Evolutionary conservation across 2,329 filamentous ascomycete genomes (phyloP), one percentile per base, ranked within the genome.

Genomic region (Cyphellophora attinorum): DNA sequence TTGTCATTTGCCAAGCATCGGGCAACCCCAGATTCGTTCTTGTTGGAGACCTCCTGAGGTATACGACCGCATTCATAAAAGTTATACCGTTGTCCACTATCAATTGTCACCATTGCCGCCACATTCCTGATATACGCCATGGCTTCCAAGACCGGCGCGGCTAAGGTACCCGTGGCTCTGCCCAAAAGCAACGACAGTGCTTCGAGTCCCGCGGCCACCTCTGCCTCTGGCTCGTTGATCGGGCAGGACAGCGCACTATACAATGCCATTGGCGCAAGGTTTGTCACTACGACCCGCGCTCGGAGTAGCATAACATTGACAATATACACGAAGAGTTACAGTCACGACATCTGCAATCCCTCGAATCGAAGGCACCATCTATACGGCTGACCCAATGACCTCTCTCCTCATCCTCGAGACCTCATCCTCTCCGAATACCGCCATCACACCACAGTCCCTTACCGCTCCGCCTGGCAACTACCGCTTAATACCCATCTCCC

Each of bases 361-460:
- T 35, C 58, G 65, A 15, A 58, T 75, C 39, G 74, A 79, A 54
- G 76, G 76, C 48, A 74, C 64, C 12, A 63, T 80, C 38, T 79
- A 75, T 56, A 76, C 74, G 17, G 72, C 70, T 29, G 73, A 70
- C 52, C 72, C 73, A 16, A 61, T 73, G 47, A 72, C 72, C 37
- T 76, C 76, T 47, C 60, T 77, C 38, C 61, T 80, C 47, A 73
- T 70, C 29, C 67, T 79, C 55, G 74, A 76, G 56, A 74, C 67
- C 12, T 62, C 64, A 10, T 55, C 65, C 12, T 12, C 31, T 4
- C 51, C 59, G 15, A 54, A 53, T 43, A 49, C 44, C 23, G 36
- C 51, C 12, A 48, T 52, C 30, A 55, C 55, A 33, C 43, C 48
- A 10, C 56, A 57, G 35, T 56, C 44, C 11, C 32, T 49, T 6